Evolutionary conservation across 1,139 yeast species (phyloP), one percentile per base, ranked within the genome.

Genomic region (Blastobotrys elegans): DNA sequence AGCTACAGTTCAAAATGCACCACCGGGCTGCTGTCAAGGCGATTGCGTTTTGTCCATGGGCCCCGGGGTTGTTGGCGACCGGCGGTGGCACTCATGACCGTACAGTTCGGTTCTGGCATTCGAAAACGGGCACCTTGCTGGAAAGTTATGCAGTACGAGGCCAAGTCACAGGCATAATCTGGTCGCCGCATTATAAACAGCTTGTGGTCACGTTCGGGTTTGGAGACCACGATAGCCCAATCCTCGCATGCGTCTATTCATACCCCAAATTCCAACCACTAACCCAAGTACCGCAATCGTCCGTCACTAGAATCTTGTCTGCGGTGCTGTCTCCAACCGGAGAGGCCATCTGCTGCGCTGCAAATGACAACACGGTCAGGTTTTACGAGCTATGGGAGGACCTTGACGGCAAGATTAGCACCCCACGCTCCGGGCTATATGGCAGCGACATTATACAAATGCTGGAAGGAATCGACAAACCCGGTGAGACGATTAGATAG

Each of bases 1-100:
- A 38, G 6, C 57, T 58, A 6, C 47, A 50, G 45, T 61, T 54
- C 45, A 40, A 53, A 20, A 53, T 63, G 58, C 57, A 52, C n/a
- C 70, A 65, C 46, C 52, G 59, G 6, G 68, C 70, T 4, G 71
- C 70, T 0, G 66, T 82, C 2, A 82, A 83, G 61, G 89, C 90
- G 0, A 65, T 84, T 50, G 77, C 83, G 27, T 84, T 81, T 72
- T 82, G 89, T 59, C 89, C 89, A 0, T 80, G 79, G 74, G 77
- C 78, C 53, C 75, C 77, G 27, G 71, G 76, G 45, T 63, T 83
- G 31, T 66, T 83, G 29, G 89, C 86, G 14, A 81, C 88, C 1
- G 90, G 97, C 3, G 97, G 97, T 27, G 97, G 97, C 29, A 85
- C 96, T 0, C 89, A 94, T 4, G 97, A 90, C 64, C 78, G 90